Percentiles rank a stretch among this genome's conserved stretches.
Evolutionary conservation across 129 eudicot species (phyloP).

Genomic region (Flaveria robusta): DNA sequence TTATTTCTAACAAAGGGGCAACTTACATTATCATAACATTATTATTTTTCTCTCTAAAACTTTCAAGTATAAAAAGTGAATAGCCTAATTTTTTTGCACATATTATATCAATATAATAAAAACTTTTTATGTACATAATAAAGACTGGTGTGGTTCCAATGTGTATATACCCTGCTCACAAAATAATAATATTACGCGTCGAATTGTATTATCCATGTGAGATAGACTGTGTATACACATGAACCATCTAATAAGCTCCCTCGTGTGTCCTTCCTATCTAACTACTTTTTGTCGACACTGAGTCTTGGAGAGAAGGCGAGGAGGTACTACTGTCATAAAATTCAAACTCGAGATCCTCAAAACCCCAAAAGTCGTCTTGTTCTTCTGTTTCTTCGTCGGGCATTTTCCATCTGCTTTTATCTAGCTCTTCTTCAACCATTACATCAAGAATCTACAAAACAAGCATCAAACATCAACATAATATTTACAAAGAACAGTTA

Average conservation of each 20-base stretch:
- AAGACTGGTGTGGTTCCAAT: slow-evolving; percentile 15
- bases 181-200: neutral
- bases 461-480: neutral
- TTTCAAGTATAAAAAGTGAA: neutral
- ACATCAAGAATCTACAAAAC: slow-evolving; percentile 67
- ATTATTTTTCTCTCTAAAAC: neutral
- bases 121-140: slow-evolving; percentile 18
- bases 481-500: neutral
- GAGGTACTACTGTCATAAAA: slow-evolving; percentile 48
- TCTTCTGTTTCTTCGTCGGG: slow-evolving; percentile 73
- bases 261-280: slow-evolving; percentile 23
- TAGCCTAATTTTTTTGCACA: slow-evolving; percentile 22
- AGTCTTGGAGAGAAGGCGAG: slow-evolving; percentile 53
- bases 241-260: slow-evolving; percentile 24
- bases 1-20: neutral
- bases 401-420: slow-evolving; percentile 70
- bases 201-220: slow-evolving; percentile 17
- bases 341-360: slow-evolving; percentile 85
- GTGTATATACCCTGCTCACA: slow-evolving; percentile 26
- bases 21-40: neutral
- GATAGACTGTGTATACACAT: slow-evolving; percentile 29
- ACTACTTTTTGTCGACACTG: slow-evolving; percentile 47
- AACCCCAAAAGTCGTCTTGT: slow-evolving; percentile 70
- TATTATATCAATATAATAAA: slow-evolving; percentile 2
- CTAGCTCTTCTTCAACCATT: slow-evolving; percentile 57